Evolutionary conservation across 2,329 filamentous ascomycete species (phyloP), one percentile per base, ranked within the genome.

Genomic region (Beauveria bassiana): DNA sequence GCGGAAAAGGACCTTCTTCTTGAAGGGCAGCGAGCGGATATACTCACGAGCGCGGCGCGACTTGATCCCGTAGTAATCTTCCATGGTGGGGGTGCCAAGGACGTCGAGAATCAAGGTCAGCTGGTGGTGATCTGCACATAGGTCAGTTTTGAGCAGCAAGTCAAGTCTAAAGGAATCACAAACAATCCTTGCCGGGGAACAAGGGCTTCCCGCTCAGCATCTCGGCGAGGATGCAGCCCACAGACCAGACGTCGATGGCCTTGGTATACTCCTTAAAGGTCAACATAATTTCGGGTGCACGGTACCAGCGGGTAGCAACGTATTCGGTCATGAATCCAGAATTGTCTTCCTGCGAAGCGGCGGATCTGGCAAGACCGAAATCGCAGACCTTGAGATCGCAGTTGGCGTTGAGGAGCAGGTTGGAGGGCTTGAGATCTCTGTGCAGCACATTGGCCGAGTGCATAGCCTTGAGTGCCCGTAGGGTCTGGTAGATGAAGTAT

Each of bases 281-380:
- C 79, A 99, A 88, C 95, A 99, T 99, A 75, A 99, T 99, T 75
- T 99, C 95, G 3, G 95, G 95, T 6, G 95, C 95, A 76, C 95
- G 92, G 78, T 99, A 99, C 95, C 95, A 99, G 71, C 95, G 88
- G 52, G 95, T 99, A 57, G 95, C 95, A 62, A 99, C 95, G 74
- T 99, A 99, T 96, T 99, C 95, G 18, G 95, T 99, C 95, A 99
- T 99, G 85, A 99, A 99, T 24, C 95, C 95, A n/a, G 93, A 97
- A 78, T 99, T 99, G 76, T 99, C 95, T 72, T 99, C 95, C 68
- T 96, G 96, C 10, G 93, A 97, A 9, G 95, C 95, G 14, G 95
- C 95, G 10, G 93, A 98, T 71, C 93, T 88, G 54, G 95, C 95
- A 62, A 99, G 86, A 72, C 95, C 95, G 71, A 99, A 99, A 75